Percentiles rank a stretch among this genome's conserved stretches.
Evolutionary conservation across 192 early-diverging fungal genomes (phyloP).

Genomic region (Entomortierella parvispora): DNA sequence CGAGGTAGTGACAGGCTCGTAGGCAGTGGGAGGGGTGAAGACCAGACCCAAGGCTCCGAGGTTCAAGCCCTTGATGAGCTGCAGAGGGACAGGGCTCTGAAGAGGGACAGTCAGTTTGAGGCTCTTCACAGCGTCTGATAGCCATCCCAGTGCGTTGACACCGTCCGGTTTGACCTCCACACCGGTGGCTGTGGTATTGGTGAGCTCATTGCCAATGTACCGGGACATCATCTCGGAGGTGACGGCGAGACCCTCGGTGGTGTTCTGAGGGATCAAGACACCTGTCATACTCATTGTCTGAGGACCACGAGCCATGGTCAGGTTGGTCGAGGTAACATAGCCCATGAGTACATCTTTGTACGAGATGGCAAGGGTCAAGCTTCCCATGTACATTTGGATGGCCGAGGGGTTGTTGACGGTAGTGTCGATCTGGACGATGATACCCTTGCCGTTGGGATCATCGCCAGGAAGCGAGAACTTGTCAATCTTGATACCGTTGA

Average conservation of each 20-base stretch:
- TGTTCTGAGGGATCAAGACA: conserved; percentile 53
- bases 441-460: conserved; percentile 60
- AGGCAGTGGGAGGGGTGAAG: conserved; percentile 45
- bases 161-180: conserved; percentile 47
- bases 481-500: conserved; percentile 51
- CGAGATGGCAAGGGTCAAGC: conserved; percentile 3
- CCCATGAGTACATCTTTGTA: no score
- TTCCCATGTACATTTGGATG: conserved; percentile 60
- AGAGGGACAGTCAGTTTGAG: conserved; percentile 52
- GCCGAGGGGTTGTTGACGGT: conserved; percentile 56
- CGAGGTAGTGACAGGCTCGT: conserved; percentile 43
- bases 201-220: conserved; percentile 33
- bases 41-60: conserved; percentile 54
- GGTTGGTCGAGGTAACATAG: conserved; percentile 10
- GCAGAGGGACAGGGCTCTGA: conserved; percentile 9
- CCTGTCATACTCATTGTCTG: conserved; percentile 57
- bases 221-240: conserved; percentile 54
- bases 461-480: conserved; percentile 57
- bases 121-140: conserved; percentile 4
- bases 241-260: conserved; percentile 32
- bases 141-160: conserved; percentile 37
- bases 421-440: conserved; percentile 54
- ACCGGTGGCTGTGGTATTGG: conserved; percentile 53
- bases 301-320: conserved; percentile 47
- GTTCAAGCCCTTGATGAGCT: conserved; percentile 55